phyloP scores from a whole-genome alignment of 78 protist genomes.

The slime mould (Dictyostelium discoideum) region DNA sequence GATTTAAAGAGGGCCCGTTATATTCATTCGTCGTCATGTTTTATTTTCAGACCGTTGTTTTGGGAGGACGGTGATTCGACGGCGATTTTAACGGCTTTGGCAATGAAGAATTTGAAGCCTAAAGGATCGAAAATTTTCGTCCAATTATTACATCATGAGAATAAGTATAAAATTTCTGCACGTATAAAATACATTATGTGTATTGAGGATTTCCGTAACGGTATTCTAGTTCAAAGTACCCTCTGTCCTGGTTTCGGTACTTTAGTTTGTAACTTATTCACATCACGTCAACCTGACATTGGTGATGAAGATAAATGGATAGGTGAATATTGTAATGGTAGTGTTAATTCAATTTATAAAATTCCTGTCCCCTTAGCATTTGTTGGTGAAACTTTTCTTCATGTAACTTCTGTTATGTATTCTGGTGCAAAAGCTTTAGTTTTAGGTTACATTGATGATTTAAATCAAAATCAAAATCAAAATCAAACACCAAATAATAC shows the following conservation, averaged over 20 bases:
- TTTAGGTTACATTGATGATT: slow-evolving; percentile 60
- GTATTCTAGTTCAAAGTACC: slow-evolving; percentile 68
- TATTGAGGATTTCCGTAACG: slow-evolving; percentile 79
- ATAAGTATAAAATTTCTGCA: slow-evolving; percentile 56
- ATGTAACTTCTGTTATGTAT: slow-evolving; percentile 50
- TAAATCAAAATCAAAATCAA: background rate
- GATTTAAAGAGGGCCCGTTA: slow-evolving; percentile 61
- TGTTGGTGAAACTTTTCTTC: slow-evolving; percentile 60
- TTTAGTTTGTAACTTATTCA: slow-evolving; percentile 65
- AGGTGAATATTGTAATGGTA: slow-evolving; percentile 74
- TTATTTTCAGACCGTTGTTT: slow-evolving; percentile 67
- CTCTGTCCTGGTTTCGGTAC: slow-evolving; percentile 77
- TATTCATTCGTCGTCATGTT: slow-evolving; percentile 36
- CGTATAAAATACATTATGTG: slow-evolving; percentile 64
- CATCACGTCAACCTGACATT: slow-evolving; percentile 57
- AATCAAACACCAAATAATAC: background rate
- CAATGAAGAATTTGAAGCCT: slow-evolving; percentile 53
- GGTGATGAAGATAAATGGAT: slow-evolving; percentile 73
- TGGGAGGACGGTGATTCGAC: slow-evolving; percentile 73
- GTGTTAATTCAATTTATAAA: slow-evolving; percentile 73
- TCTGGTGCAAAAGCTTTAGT: slow-evolving; percentile 75
- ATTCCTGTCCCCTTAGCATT: slow-evolving; percentile 70
- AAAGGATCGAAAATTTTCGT: slow-evolving; percentile 42
- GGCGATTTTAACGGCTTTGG: slow-evolving; percentile 51
- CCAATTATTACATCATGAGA: slow-evolving; percentile 64